phyloP scores from a whole-genome alignment of 1,284 basidiomycete species.

The Hypsizygus ulmarius region DNA sequence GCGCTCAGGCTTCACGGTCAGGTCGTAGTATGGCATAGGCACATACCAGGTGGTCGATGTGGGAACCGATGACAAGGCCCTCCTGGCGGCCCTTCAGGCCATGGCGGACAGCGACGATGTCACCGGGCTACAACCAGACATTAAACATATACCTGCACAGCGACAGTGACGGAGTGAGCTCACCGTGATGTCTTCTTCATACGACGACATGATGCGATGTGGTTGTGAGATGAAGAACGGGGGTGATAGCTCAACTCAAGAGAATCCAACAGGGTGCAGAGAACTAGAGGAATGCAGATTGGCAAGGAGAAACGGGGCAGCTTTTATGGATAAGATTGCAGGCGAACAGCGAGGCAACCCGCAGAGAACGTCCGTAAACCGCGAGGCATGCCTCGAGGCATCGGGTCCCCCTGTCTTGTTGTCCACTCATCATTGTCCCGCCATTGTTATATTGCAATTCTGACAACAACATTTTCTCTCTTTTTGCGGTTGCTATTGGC shows the following conservation, averaged over 20 bases:
- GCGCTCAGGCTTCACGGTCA: slow-evolving; percentile 1
- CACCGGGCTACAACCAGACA: slow-evolving; percentile 53
- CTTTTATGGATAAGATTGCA: slow-evolving; percentile 21
- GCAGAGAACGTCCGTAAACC: slow-evolving; percentile 18
- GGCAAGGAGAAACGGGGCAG: slow-evolving; percentile 3
- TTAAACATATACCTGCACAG: neutral
- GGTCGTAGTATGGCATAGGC: neutral
- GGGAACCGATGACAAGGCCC: slow-evolving; percentile 73
- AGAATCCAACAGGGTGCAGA: slow-evolving; percentile 2
- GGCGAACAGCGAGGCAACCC: neutral
- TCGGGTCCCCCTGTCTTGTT: slow-evolving; percentile 4
- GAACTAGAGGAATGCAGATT: slow-evolving; percentile 12
- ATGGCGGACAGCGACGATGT: slow-evolving; percentile 73
- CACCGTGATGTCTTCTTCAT: slow-evolving; percentile 19
- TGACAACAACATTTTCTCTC: neutral
- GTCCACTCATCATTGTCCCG: neutral
- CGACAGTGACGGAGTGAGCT: neutral
- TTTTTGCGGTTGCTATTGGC: neutral
- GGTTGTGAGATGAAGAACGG: slow-evolving; percentile 1
- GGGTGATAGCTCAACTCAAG: neutral
- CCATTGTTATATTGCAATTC: slow-evolving; percentile 3
- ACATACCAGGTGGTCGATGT: slow-evolving; percentile 66
- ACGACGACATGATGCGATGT: slow-evolving; percentile 8
- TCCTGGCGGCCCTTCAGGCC: slow-evolving; percentile 60
- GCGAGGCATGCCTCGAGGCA: slow-evolving; percentile 38